Conservation (phyloP, 371 early-diverging fungal species). For the Phascolomyces articulosus region DNA sequence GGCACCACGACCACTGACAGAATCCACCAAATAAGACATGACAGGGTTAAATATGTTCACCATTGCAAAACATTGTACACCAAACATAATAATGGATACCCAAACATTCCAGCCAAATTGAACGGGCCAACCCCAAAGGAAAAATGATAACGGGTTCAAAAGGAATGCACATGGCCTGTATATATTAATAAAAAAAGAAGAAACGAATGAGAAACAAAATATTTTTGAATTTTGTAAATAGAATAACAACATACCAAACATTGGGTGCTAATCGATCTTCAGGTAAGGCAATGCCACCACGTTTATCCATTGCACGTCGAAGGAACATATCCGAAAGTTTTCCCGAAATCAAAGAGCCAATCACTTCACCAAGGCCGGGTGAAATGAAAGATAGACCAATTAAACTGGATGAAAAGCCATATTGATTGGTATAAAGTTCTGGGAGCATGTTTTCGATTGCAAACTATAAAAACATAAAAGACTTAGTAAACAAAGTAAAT, state of each 20-base stretch:
- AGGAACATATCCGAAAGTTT: slow-evolving; percentile 54
- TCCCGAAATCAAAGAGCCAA: slow-evolving; percentile 58
- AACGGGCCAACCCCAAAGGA: slow-evolving; percentile 64
- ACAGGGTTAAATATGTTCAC: slow-evolving; percentile 55
- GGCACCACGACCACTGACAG: slow-evolving; percentile 61
- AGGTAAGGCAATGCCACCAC: slow-evolving; percentile 50
- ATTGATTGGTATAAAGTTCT: slow-evolving; percentile 30
- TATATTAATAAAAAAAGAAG: no score
- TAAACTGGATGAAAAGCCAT: slow-evolving; percentile 36
- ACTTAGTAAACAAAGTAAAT: not conserved
- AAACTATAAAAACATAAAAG: slow-evolving; percentile 16
- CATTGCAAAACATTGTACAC: slow-evolving; percentile 64
- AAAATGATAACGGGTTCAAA: slow-evolving; percentile 55
- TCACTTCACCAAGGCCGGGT: slow-evolving; percentile 56
- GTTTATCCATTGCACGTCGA: slow-evolving; percentile 44
- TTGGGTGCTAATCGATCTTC: slow-evolving; percentile 60
- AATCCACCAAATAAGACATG: slow-evolving; percentile 58
- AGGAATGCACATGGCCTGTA: slow-evolving; percentile 52
- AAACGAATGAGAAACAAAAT: not conserved
- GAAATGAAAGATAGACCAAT: slow-evolving; percentile 49
- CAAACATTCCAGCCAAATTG: slow-evolving; percentile 52
- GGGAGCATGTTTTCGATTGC: slow-evolving; percentile 55
- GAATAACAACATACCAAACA: slow-evolving; percentile 35
- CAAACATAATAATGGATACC: slow-evolving; percentile 59
- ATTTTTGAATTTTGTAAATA: no score